These are phyloP conservation scores for Fragaria ananassa DNA, from an alignment of 306 rosid genomes.

Conservation along the genomic window DNA sequence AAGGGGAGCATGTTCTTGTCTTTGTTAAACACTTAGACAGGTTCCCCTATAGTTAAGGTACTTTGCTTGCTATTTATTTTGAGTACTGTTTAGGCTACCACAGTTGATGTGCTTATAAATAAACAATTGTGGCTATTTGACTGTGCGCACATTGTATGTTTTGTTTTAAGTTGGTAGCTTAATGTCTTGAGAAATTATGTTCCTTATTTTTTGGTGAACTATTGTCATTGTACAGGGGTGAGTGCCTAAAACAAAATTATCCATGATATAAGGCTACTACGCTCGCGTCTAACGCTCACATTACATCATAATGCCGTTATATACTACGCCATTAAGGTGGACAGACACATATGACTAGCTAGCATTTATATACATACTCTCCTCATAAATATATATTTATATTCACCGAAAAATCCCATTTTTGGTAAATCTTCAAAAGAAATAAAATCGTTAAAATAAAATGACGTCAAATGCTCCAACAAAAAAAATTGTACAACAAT, in stretches of 20 bases:
- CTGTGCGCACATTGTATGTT: background rate
- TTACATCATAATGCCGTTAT: too few species aligned
- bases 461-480: too few species aligned
- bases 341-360: too few species aligned
- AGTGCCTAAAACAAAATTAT: conserved; percentile 83
- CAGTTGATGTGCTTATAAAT: background rate
- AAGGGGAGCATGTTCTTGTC: conserved; percentile 55
- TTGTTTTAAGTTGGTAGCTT: background rate
- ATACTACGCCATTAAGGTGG: too few species aligned
- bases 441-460: too few species aligned
- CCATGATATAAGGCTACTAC: conserved; percentile 23
- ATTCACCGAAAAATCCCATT: too few species aligned
- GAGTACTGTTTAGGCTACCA: background rate
- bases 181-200: background rate
- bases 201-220: background rate
- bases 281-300: too few species aligned
- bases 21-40: conserved; percentile 48
- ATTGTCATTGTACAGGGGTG: conserved; percentile 64
- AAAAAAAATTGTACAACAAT: too few species aligned
- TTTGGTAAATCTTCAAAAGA: too few species aligned
- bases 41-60: conserved; percentile 91
- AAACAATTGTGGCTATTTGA: background rate
- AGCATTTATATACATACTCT: too few species aligned
- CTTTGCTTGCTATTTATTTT: background rate
- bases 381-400: too few species aligned